Conservation (phyloP, 768 basidiomycete species). For the Lentinula raphanica region DNA sequence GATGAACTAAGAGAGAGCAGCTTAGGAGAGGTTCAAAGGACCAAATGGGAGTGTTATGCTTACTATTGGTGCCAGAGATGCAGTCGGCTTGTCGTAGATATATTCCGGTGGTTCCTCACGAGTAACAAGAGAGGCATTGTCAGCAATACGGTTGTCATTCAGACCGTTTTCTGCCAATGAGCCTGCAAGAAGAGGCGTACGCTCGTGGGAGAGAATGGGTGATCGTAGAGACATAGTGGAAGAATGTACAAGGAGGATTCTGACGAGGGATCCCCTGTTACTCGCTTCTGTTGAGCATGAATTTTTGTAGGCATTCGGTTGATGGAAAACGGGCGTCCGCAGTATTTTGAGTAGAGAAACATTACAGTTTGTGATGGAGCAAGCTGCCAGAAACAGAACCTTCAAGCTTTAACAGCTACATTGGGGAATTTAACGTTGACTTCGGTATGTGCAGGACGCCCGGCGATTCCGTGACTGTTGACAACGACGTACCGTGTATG, state of each 20-base stretch:
- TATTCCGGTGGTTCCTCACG: neutral
- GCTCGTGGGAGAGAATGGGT: neutral
- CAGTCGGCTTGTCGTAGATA: neutral
- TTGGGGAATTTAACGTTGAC: no score
- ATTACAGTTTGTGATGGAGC: neutral
- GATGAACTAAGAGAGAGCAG: neutral
- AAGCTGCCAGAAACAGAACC: no score
- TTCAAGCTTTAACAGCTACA: no score
- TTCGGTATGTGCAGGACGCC: neutral
- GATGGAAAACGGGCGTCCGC: neutral
- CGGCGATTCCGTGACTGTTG: neutral
- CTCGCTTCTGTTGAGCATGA: neutral
- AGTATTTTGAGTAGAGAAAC: neutral
- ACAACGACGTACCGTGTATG: no score
- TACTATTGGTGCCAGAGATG: neutral
- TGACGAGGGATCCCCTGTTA: neutral
- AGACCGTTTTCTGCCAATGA: neutral
- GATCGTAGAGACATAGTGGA: neutral
- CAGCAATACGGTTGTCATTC: neutral
- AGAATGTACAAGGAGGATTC: neutral
- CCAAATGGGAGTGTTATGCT: neutral
- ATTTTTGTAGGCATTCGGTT: neutral
- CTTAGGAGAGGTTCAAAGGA: neutral
- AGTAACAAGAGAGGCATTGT: neutral
- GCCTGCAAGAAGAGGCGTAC: neutral